Conservation (phyloP, 1,284 basidiomycete genomes). For the Ganoderma sinense region DNA sequence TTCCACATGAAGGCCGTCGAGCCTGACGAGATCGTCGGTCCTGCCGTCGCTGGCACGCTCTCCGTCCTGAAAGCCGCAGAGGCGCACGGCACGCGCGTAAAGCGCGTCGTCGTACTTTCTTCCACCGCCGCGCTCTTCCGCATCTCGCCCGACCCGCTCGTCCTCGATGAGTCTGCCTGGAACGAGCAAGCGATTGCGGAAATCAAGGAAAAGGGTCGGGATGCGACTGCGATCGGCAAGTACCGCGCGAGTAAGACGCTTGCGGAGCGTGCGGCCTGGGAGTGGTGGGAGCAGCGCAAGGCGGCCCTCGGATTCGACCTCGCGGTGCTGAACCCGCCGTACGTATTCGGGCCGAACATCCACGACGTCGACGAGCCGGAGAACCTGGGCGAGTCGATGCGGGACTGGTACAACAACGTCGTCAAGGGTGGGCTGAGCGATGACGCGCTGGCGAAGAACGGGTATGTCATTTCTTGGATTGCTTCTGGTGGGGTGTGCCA, state of each 20-base stretch:
- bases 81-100: conserved; percentile 50
- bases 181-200: conserved; percentile 60
- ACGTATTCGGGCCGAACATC: conserved; percentile 54
- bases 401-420: conserved; percentile 42
- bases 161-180: conserved; percentile 65
- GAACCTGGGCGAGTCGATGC: conserved; percentile 61
- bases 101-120: conserved; percentile 73
- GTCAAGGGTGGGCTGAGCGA: conserved; percentile 36
- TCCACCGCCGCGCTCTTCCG: conserved; percentile 60
- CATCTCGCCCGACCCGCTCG: conserved; percentile 17
- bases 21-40: conserved; percentile 44
- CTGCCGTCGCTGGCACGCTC: conserved; percentile 40
- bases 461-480: background rate
- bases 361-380: conserved; percentile 56
- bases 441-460: conserved; percentile 14
- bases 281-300: conserved; percentile 64
- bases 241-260: conserved; percentile 73
- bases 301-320: conserved; percentile 58
- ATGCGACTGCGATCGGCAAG: conserved; percentile 50
- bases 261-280: conserved; percentile 71
- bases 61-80: conserved; percentile 37
- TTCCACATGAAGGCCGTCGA: conserved; percentile 45
- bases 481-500: background rate
- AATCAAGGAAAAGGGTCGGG: conserved; percentile 58
- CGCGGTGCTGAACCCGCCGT: conserved; percentile 62